phyloP scores from a whole-genome alignment of 179 eudicot genomes.

The Corrigiola litoralis region DNA sequence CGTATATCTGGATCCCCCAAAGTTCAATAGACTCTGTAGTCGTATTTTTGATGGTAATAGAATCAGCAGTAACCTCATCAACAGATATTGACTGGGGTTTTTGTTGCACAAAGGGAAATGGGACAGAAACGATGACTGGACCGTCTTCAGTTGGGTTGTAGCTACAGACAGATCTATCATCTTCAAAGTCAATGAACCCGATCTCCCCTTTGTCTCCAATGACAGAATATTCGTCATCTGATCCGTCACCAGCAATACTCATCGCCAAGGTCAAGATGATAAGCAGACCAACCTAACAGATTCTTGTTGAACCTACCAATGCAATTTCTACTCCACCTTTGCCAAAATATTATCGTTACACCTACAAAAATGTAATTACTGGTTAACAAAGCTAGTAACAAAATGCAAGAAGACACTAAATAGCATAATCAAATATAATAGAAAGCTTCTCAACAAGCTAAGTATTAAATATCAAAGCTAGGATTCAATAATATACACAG shows the following conservation, averaged over 20 bases:
- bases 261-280: not conserved
- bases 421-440: not conserved
- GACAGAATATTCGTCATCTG: conserved; percentile 57
- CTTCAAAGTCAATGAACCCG: conserved; percentile 63
- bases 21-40: conserved; percentile 52
- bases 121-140: conserved; percentile 55
- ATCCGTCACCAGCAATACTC: conserved; percentile 28
- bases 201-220: conserved; percentile 82
- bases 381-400: not conserved
- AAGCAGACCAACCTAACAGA: not conserved
- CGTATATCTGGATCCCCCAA: conserved; percentile 64
- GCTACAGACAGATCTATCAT: conserved; percentile 49
- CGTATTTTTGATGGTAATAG: conserved; percentile 60
- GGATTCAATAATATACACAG: not conserved
- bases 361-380: not conserved
- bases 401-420: not conserved
- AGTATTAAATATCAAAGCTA: not conserved
- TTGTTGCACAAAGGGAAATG: conserved; percentile 57
- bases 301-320: not conserved
- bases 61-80: conserved; percentile 42
- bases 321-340: not conserved
- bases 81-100: conserved; percentile 63
- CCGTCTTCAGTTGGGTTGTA: conserved; percentile 68
- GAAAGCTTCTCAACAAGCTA: not conserved
- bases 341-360: not conserved